These are phyloP conservation scores for Pseudogymnoascus sp. DNA, from an alignment of 2,329 filamentous ascomycete species.

Conservation along the genomic window DNA sequence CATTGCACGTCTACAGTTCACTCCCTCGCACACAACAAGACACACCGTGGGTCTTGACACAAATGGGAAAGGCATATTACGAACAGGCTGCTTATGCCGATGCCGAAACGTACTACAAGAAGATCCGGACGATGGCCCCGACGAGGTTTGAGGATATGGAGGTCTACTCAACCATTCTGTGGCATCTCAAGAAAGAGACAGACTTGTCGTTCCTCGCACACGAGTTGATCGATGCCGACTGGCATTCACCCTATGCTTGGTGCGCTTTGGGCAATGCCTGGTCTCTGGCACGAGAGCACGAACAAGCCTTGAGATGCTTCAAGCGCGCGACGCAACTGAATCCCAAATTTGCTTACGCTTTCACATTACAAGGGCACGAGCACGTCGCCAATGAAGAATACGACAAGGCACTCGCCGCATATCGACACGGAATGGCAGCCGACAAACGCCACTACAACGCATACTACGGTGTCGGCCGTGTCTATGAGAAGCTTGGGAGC, in stretches of 20 bases:
- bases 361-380: conserved; percentile 91
- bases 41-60: conserved; percentile 86
- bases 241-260: conserved; percentile 90
- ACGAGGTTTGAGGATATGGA: conserved; percentile 91
- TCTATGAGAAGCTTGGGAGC: conserved; percentile 84
- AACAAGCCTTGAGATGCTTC: conserved; percentile 91
- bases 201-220: conserved; percentile 89
- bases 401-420: conserved; percentile 83
- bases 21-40: conserved; percentile 71
- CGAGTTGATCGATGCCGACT: conserved; percentile 77
- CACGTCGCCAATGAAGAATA: conserved; percentile 95
- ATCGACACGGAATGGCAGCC: conserved; percentile 75
- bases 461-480: conserved; percentile 82
- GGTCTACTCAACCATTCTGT: conserved; percentile 96
- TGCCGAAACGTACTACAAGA: conserved; percentile 77
- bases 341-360: conserved; percentile 87
- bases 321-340: conserved; percentile 87
- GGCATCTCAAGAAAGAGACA: conserved; percentile 89
- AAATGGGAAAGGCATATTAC: conserved; percentile 84
- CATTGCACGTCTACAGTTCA: conserved; percentile 62
- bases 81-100: conserved; percentile 81
- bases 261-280: conserved; percentile 92
- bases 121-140: conserved; percentile 70
- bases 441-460: conserved; percentile 93
- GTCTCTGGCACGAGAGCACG: conserved; percentile 84